Conservation (phyloP, 148 eudicot genomes). For the Silene conica region DNA sequence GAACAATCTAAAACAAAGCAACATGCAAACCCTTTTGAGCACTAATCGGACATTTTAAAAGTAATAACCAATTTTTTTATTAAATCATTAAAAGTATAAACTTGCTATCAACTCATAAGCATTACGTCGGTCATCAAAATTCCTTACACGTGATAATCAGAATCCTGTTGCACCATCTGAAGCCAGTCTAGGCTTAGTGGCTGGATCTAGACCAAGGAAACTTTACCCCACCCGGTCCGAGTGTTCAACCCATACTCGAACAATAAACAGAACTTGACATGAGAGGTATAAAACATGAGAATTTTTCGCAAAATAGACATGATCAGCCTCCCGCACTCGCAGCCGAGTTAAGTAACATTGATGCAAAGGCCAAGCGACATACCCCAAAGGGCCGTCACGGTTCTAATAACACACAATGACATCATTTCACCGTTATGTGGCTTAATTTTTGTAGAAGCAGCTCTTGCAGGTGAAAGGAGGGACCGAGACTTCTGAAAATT, state of each 20-base stretch:
- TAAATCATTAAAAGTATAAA: background rate
- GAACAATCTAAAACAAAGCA: conserved; percentile 67
- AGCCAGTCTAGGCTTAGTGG: background rate
- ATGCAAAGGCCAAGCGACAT: conserved; percentile 8
- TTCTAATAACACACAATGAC: background rate
- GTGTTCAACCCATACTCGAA: background rate
- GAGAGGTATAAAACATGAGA: background rate
- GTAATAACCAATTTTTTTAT: background rate
- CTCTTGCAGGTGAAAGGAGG: background rate
- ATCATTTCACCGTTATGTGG: background rate
- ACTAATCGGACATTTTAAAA: conserved; percentile 13
- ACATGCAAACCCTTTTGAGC: conserved; percentile 6
- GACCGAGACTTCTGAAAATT: background rate
- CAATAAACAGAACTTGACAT: background rate
- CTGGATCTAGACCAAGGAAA: background rate
- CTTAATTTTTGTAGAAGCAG: background rate
- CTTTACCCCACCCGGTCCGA: background rate
- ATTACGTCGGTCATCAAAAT: background rate
- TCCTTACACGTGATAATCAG: background rate
- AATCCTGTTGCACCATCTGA: background rate
- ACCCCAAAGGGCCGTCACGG: background rate
- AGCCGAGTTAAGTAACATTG: background rate
- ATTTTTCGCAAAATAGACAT: too few species aligned
- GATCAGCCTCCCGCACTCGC: too few species aligned
- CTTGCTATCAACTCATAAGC: background rate